A percentile compares a stretch with the other conserved stretches of the same genome.
Conservation (phyloP, 2,329 filamentous ascomycete genomes). For the Talaromyces pinophilus region DNA sequence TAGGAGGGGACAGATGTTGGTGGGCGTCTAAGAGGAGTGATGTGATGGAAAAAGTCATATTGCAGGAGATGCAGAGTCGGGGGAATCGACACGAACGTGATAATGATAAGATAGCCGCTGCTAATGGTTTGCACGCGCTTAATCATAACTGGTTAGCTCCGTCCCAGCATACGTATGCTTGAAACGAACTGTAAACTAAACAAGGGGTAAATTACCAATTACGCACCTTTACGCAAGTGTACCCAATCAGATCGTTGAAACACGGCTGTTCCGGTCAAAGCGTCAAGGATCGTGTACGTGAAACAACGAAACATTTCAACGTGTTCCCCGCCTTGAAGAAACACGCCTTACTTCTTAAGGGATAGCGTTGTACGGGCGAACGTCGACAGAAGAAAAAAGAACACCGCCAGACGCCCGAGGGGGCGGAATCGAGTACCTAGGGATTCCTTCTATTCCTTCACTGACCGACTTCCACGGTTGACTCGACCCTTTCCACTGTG, state of each 20-base stretch:
- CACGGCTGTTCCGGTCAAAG: neutral
- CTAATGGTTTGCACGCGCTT: neutral
- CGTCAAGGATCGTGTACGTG: neutral
- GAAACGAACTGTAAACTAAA: neutral
- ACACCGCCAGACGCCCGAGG: neutral
- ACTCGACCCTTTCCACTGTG: neutral
- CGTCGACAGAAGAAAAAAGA: constrained; percentile 1
- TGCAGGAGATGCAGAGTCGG: neutral
- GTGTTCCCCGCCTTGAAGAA: neutral
- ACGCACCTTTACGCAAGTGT: neutral
- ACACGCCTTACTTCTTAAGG: neutral
- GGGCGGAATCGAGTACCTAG: neutral
- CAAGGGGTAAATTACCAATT: constrained; percentile 7
- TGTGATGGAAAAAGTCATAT: constrained; percentile 4
- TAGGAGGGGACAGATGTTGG: neutral
- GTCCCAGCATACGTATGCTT: neutral
- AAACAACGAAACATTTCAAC: neutral
- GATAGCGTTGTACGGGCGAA: neutral
- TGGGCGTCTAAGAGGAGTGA: constrained; percentile 9
- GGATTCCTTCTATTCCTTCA: too few species aligned
- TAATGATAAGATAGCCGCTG: neutral
- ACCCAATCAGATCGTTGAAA: neutral
- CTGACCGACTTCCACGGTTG: neutral
- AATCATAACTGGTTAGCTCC: neutral
- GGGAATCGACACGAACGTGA: neutral